Evolutionary conservation across 2,329 filamentous ascomycete species (phyloP), one percentile per base, ranked within the genome.

Genomic region (Fusarium sp.): DNA sequence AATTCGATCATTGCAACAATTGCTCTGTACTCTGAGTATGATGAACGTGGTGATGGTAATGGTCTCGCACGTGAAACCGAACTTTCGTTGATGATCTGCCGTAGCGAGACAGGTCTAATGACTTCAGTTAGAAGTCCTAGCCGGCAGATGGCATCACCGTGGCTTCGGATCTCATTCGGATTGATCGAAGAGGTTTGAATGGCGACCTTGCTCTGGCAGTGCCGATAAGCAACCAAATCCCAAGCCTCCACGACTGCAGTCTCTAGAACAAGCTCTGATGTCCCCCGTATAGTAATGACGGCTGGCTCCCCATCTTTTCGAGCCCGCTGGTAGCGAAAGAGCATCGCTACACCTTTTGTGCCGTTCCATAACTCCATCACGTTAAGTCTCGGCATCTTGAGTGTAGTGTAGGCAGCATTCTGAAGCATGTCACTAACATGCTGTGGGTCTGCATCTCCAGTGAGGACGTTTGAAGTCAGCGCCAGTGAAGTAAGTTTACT

Each of bases 281-380:
- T 79, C 24, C 77, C 78, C 31, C 75, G 71, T 54, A 74, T 7
- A 9, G 73, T 79, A 51, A 81, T 74, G 55, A 68, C 64, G n/a
- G 74, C 71, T 14, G 72, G 20, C 55, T 74, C 65, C 56, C 63
- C 45, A 59, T 71, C 54, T 57, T 57, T 7, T 45, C 18, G 65
- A 59, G 61, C 51, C 45, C 41, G 70, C 58, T 78, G 55, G 62
- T 75, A 79, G 22, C 68, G 70, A 61, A 80, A 78, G 18, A 77
- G 63, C 69, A 77, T 74, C 55, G 78, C 78, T 31, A 78, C 12
- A 24, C 63, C 75, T 35, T 53, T 26, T 65, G 67, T 75, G 10
- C 80, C 81, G 58, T 81, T 81, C 81, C 81, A 83, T 18, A 82
- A 60, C 58, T 81, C 78, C 75, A 82, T 77, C 12, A 69, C 78